Percentiles rank a stretch among this genome's conserved stretches.
Conservation (phyloP, 1,284 basidiomycete genomes). For the Agroathelia rolfsii region DNA sequence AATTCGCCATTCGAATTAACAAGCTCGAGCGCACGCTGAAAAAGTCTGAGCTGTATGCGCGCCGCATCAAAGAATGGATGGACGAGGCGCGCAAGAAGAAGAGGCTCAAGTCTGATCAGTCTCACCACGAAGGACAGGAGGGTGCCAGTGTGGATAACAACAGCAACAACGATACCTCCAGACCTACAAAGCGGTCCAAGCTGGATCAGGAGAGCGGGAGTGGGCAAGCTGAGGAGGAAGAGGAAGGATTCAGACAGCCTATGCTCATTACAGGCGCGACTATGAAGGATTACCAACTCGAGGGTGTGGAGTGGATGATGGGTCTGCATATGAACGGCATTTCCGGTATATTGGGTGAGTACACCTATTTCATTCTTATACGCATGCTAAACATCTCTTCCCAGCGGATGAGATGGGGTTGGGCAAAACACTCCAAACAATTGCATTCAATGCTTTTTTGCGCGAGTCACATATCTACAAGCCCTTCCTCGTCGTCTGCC, state of each 20-base stretch:
- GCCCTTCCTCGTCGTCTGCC: conserved; percentile 87
- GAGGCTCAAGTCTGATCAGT: too few relatives aligned
- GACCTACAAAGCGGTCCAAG: conserved; percentile 23
- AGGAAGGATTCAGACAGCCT: conserved; percentile 56
- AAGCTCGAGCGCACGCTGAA: too few relatives aligned
- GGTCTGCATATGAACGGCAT: conserved; percentile 89
- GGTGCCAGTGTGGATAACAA: too few relatives aligned
- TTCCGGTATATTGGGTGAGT: conserved; percentile 81
- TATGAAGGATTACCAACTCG: conserved; percentile 86
- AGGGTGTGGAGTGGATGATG: conserved; percentile 95
- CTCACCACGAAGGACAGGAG: too few relatives aligned
- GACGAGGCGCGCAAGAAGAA: too few relatives aligned
- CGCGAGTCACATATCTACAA: conserved; percentile 66
- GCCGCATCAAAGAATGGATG: too few relatives aligned
- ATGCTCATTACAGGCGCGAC: conserved; percentile 75
- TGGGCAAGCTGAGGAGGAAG: conserved; percentile 13
- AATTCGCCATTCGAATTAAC: too few relatives aligned
- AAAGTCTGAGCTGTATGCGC: too few relatives aligned
- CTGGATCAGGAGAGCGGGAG: conserved; percentile 17
- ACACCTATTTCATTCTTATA: background rate
- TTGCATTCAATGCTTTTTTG: conserved; percentile 85
- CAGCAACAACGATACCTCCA: too few relatives aligned
- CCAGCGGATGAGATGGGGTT: conserved; percentile 90
- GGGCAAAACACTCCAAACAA: conserved; percentile 89
- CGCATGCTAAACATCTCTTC: conserved; percentile 5